Evolutionary conservation across 768 basidiomycete species (phyloP).

Genomic region (Pleurotus citrinopileatus): DNA sequence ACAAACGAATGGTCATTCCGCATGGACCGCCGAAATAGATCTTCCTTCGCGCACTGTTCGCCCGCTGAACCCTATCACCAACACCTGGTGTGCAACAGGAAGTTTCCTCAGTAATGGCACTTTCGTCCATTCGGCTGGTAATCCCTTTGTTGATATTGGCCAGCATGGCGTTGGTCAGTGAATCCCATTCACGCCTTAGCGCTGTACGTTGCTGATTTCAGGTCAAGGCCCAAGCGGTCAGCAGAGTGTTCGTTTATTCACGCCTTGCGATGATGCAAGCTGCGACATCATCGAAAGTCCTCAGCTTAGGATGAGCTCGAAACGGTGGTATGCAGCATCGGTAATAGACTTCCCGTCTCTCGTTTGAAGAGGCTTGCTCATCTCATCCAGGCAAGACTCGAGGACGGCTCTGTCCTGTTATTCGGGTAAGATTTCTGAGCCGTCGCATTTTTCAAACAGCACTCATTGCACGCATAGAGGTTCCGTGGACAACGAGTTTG

Average conservation of each 20-base stretch:
- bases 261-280: constrained; percentile 31
- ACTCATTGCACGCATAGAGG: neutral
- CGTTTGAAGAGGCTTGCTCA: neutral
- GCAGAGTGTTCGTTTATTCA: constrained; percentile 34
- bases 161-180: neutral
- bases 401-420: constrained; percentile 20
- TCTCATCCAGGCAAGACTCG: constrained; percentile 14
- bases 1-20: constrained; percentile 37
- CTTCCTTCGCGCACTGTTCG: constrained; percentile 35
- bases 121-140: constrained; percentile 24
- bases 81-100: constrained; percentile 43
- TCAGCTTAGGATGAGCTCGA: constrained; percentile 28
- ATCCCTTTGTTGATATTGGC: constrained; percentile 14
- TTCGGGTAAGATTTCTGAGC: constrained; percentile 11
- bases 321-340: constrained; percentile 40
- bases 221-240: constrained; percentile 24
- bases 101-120: constrained; percentile 40
- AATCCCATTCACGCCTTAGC: neutral
- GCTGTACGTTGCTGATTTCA: neutral
- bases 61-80: constrained; percentile 29
- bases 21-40: constrained; percentile 44
- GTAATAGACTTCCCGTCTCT: constrained; percentile 18
- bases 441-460: neutral
- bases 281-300: constrained; percentile 37
- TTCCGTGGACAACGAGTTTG: neutral